Base-by-base conservation (phyloP, 2,329 filamentous ascomycete genomes). In the Ceratocystis smalleyi region DNA sequence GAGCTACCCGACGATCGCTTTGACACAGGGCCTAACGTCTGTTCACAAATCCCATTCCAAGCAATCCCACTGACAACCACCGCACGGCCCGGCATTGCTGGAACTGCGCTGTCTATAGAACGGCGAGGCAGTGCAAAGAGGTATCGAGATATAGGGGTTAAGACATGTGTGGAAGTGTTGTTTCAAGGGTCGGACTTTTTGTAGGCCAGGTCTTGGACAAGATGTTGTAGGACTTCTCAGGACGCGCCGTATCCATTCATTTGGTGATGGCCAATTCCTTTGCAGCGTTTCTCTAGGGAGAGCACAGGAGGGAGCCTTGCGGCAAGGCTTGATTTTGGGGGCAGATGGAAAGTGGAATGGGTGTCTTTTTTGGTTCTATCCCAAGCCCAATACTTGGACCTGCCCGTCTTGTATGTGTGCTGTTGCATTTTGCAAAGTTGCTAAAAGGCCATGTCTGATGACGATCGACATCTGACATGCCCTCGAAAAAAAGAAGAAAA, bases 11-110 rank as follows among this genome's bases (percentile, higher is more conserved):
- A 30, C 12, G 54, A 17, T 55, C 51, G 51, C 51, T 55, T 55
- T 55, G 51, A 35, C 51, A 55, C 27, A 55, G 51, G 19, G 22
- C 22, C 51, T 3, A 32, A 30, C 15, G 51, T 55, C 51, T 55
- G 51, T 55, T 55, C 51, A 55, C 51, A 24, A 32, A 55, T 55
- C 22, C 51, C 27, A 30, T n/a, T 7, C n/a, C 54, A 8, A 15
- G 54, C 17, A 55, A 55, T 30, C 17, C 8, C 51, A 55, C n/a
- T 22, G 17, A 19, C 40, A 61, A 61, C 30, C 22, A 32, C 22
- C 40, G 59, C 40, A 61, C 43, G 43, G 40, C 59, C 59, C 59
- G 59, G 59, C 43, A 61, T 61, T 61, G 59, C 27, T 61, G 59
- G 19, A 45, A 47, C 43, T 30, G 40, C 22, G 45, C 19, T 47